Evolutionary conservation across 2,329 filamentous ascomycete species (phyloP), one percentile per base, ranked within the genome.

Genomic region (Pyrenophora seminiperda): DNA sequence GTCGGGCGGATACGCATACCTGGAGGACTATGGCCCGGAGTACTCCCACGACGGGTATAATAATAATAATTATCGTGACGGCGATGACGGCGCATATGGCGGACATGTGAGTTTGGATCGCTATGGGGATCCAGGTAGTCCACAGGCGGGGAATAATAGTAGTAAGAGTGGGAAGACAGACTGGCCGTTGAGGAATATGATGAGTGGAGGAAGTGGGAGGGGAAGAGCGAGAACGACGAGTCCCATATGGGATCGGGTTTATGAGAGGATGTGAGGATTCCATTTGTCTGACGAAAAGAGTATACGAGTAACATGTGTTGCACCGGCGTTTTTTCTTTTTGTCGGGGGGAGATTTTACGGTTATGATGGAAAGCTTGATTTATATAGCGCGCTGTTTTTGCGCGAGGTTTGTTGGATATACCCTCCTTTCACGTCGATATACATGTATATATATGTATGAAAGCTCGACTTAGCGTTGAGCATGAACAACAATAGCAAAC

Each of bases 21-120:
- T 66, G 13, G 70, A 72, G 30, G 66, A 71, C 47, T 70, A 70
- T 24, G 66, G 66, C 3, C 65, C 68, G 2, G 68, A 71, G 33
- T 71, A 63, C 33, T 47, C 39, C 7, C 29, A 47, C n/a, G 22
- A 42, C 7, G 38, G 44, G 27, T 41, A 37, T 10, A 22, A 41
- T 9, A 24, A 30, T 11, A 32, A 15, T 10, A 49, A 51, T 1
- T 53, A 62, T 19, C 50, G 56, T 7, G 66, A 67, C 20, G 54
- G 61, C 2, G 59, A 66, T n/a, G 62, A 67, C 15, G 67, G 65
- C 0, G 18, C 67, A 15, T 71, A 68, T 36, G 68, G 68, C 7
- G 67, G 67, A 1, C 48, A 71, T 11, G 57, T 58, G 4, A 66
- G 61, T 32, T 37, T 71, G 2, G 63, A 67, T 17, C 40, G 57